These are phyloP conservation scores for Yamadazyma akitaensis DNA, from an alignment of 805 yeast genomes.

Conservation along the genomic window DNA sequence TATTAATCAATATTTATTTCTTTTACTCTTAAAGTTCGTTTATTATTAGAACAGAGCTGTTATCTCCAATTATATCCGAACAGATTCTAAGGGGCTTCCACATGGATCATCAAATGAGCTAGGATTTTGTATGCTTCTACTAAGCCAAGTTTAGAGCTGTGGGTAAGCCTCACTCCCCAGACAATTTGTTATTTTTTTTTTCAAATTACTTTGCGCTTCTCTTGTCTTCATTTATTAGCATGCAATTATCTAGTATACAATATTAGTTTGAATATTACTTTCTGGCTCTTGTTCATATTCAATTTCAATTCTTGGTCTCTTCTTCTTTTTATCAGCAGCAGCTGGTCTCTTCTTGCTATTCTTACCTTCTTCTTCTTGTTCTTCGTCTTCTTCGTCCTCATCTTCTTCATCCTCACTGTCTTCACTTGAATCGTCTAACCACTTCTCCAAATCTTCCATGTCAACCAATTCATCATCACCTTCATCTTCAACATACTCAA, in stretches of 20 bases:
- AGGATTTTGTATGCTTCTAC: too few relatives aligned
- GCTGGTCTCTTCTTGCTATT: slow-evolving; percentile 39
- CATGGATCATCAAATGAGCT: too few relatives aligned
- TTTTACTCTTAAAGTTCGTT: too few relatives aligned
- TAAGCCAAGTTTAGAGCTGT: too few relatives aligned
- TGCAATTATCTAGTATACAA: slow-evolving; percentile 9
- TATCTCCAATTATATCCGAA: too few relatives aligned
- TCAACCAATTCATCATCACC: slow-evolving; percentile 88
- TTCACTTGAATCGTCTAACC: slow-evolving; percentile 57
- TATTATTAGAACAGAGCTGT: too few relatives aligned
- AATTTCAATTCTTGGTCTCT: slow-evolving; percentile 63
- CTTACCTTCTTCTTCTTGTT: slow-evolving; percentile 31
- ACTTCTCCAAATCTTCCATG: slow-evolving; percentile 86
- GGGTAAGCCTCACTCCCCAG: too few relatives aligned
- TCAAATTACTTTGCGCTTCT: not conserved
- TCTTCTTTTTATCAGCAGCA: slow-evolving; percentile 9
- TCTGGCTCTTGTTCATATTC: slow-evolving; percentile 61
- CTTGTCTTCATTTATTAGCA: slow-evolving; percentile 1
- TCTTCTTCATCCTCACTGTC: slow-evolving; percentile 35
- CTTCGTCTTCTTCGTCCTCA: slow-evolving; percentile 29
- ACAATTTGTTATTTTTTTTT: too few relatives aligned
- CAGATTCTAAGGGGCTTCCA: too few relatives aligned
- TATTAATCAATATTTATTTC: too few relatives aligned
- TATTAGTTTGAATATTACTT: slow-evolving; percentile 14
- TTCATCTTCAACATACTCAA: slow-evolving; percentile 88